Evolutionary conservation across 345 rosid genomes (phyloP).

Genomic region (Brassica rapa): DNA sequence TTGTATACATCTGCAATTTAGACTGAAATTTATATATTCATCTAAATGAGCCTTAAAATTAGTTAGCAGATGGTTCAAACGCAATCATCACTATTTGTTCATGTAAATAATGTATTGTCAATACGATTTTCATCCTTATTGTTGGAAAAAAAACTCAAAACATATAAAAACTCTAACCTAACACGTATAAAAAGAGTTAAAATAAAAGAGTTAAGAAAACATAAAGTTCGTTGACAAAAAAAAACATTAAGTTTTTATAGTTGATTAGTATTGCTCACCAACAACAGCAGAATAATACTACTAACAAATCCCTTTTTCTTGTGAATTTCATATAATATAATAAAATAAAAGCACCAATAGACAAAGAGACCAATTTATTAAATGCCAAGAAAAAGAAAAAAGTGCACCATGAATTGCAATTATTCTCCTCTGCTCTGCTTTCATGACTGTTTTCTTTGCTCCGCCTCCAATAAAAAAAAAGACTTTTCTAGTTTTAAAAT

Average conservation of each 20-base stretch:
- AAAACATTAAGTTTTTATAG: neutral
- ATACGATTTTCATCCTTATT: neutral
- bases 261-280: constrained; percentile 27
- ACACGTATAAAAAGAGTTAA: neutral
- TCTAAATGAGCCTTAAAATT: no score
- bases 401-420: constrained; percentile 40
- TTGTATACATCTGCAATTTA: no score
- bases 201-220: neutral
- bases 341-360: constrained; percentile 23
- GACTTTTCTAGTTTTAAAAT: constrained; percentile 3
- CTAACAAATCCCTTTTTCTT: neutral
- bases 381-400: constrained; percentile 35
- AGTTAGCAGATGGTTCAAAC: neutral
- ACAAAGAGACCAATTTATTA: constrained; percentile 35
- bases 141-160: neutral
- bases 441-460: constrained; percentile 26
- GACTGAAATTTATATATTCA: no score
- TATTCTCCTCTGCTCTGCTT: constrained; percentile 29
- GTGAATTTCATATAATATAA: constrained; percentile 13
- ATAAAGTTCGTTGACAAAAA: no score
- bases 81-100: neutral
- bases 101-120: neutral
- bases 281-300: neutral
- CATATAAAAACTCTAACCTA: neutral
- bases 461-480: neutral